Base-by-base conservation (phyloP, 495 filamentous ascomycete genomes). In the Neurospora cerealis region DNA sequence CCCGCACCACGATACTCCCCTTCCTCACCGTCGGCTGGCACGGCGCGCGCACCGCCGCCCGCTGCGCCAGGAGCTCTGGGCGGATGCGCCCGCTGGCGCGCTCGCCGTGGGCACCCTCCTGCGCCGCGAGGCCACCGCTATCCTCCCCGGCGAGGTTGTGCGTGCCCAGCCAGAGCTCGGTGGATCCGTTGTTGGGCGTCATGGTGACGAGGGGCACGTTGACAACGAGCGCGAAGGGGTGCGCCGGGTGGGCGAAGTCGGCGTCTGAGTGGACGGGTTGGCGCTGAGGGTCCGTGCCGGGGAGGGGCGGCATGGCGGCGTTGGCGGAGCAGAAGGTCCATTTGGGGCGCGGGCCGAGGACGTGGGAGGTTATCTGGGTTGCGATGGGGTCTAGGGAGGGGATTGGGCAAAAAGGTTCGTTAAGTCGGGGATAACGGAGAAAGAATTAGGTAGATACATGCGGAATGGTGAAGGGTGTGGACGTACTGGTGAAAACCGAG, bases 141-240 rank as follows among this genome's bases (percentile, higher is more conserved):
- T 80, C 81, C 46, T 78, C 77, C 3, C 85, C 69, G n/a, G 74
- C 76, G 5, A 62, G 69, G 1, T n/a, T 72, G 74, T 90, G 88
- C 3, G 87, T 89, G 2, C 89, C 89, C 8, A 89, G 83, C 88
- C 88, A 90, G 15, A 90, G 62, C 75, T 91, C 89, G 0, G 89
- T 90, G 0, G 83, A 84, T 8, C 89, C 89, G 73, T 89, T 90
- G 69, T 86, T 80, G 4, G 84, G 79, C 0, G 83, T 85, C 83
- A 87, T 87, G 32, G 81, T 82, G 34, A 87, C 78, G 3, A 90
- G 81, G 0, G 87, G 86, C 5, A 89, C 80, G 71, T 89, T 90
- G 71, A 89, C 78, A 10, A 89, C 85, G 6, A 87, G 79, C 3
- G 85, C 85, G 75, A 90, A 90, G 0, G 88, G 87, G 69, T 85